Conservation (phyloP, 495 filamentous ascomycete species). For the Tuber aestivum region DNA sequence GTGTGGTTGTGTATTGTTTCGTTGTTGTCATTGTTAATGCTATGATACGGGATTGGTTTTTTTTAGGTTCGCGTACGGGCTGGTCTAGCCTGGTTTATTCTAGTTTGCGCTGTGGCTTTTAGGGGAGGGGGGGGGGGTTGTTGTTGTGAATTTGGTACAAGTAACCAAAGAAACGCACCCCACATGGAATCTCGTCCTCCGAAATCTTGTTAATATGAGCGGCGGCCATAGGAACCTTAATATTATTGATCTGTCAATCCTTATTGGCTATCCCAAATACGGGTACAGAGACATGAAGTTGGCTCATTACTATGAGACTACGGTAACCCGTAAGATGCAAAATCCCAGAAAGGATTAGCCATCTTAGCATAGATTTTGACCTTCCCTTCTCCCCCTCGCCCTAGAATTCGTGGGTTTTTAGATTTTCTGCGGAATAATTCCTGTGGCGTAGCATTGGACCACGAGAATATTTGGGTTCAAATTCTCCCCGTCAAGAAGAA, state of each 20-base stretch:
- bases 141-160: background rate
- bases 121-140: too few species aligned
- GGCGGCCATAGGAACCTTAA: background rate
- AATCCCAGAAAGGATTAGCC: background rate
- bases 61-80: background rate
- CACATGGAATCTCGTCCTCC: background rate
- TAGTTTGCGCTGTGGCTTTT: background rate
- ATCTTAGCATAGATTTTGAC: background rate
- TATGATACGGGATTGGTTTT: background rate
- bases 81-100: background rate
- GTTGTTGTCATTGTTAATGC: background rate
- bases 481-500: background rate
- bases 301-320: too few species aligned
- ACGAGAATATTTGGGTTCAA: background rate
- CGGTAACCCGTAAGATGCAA: too few species aligned
- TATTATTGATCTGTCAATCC: background rate
- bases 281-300: background rate
- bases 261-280: background rate
- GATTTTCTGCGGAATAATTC: background rate
- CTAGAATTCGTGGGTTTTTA: background rate
- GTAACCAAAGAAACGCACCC: too few species aligned
- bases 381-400: too few species aligned
- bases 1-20: background rate
- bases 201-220: background rate
- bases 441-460: background rate